phyloP scores from a whole-genome alignment of 192 early-diverging fungal species.

The Mycoemilia scoparia region DNA sequence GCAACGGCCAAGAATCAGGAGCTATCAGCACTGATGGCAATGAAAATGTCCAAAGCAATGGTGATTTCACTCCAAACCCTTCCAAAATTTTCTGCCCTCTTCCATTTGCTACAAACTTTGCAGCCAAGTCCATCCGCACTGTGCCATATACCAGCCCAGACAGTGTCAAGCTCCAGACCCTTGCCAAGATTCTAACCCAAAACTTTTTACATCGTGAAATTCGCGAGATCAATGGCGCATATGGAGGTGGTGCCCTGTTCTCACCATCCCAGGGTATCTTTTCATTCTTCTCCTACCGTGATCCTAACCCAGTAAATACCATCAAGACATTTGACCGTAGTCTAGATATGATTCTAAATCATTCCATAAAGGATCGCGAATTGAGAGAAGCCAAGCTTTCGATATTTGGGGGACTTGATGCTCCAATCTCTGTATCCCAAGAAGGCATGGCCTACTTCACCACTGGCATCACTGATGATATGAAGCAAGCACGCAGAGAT shows the following conservation, averaged over 20 bases:
- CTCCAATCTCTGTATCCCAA: constrained; percentile 59
- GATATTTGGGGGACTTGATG: constrained; percentile 68
- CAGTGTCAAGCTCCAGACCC: constrained; percentile 53
- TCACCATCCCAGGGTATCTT: constrained; percentile 58
- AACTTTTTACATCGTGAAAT: constrained; percentile 90
- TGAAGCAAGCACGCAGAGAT: constrained; percentile 71
- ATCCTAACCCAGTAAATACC: constrained; percentile 60
- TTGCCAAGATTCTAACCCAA: constrained; percentile 68
- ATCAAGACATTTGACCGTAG: constrained; percentile 45
- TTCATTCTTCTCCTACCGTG: constrained; percentile 84
- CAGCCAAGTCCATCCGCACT: constrained; percentile 46
- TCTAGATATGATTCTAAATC: constrained; percentile 43
- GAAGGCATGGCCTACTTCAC: constrained; percentile 75
- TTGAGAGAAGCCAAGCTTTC: constrained; percentile 83
- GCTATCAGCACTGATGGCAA: not conserved
- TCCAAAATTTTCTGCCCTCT: constrained; percentile 58
- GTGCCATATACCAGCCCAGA: constrained; percentile 77
- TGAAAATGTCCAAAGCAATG: constrained; percentile 6
- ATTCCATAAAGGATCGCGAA: constrained; percentile 34
- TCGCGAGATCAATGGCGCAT: constrained; percentile 91
- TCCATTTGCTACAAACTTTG: constrained; percentile 76
- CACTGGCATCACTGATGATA: constrained; percentile 62
- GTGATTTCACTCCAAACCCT: constrained; percentile 29
- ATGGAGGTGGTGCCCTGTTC: constrained; percentile 76
- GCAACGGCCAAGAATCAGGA: too few species aligned